phyloP scores from a whole-genome alignment of 179 eudicot genomes.

The Amaranthus tricolor region DNA sequence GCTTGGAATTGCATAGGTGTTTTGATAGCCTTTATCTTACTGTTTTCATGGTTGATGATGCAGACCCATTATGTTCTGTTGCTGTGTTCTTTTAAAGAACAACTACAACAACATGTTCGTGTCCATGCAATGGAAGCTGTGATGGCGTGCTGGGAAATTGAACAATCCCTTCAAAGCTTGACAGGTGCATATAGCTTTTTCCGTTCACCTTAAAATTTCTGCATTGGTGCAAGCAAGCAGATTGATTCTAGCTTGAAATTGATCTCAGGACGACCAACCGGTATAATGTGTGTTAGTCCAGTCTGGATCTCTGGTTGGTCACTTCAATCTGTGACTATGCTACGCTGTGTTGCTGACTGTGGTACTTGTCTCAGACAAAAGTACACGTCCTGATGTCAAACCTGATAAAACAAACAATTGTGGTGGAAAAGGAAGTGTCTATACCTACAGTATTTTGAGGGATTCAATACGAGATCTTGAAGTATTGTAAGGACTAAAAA shows the following conservation, averaged over 20 bases:
- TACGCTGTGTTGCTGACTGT: too few species aligned
- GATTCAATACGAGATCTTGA: too few species aligned
- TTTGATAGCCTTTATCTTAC: constrained; percentile 5
- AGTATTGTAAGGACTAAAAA: too few species aligned
- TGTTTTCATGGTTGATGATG: constrained; percentile 21
- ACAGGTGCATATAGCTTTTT: constrained; percentile 50
- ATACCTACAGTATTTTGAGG: too few species aligned
- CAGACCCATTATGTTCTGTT: constrained; percentile 90
- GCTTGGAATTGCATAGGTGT: not conserved
- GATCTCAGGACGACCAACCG: not conserved
- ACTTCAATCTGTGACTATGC: not conserved
- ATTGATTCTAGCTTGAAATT: not conserved
- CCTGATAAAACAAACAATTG: too few species aligned
- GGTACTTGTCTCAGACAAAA: too few species aligned
- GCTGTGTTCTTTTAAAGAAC: constrained; percentile 92
- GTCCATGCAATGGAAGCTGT: constrained; percentile 99
- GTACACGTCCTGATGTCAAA: too few species aligned
- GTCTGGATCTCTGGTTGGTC: not conserved
- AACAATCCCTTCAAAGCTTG: constrained; percentile 94
- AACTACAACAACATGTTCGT: constrained; percentile 96
- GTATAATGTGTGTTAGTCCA: not conserved
- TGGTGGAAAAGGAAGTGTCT: too few species aligned
- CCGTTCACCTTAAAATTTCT: not conserved
- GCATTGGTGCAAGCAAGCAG: not conserved
- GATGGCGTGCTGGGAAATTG: constrained; percentile 99